phyloP scores from a whole-genome alignment of 2,329 filamentous ascomycete genomes.

The Aspergillus caelatus region DNA sequence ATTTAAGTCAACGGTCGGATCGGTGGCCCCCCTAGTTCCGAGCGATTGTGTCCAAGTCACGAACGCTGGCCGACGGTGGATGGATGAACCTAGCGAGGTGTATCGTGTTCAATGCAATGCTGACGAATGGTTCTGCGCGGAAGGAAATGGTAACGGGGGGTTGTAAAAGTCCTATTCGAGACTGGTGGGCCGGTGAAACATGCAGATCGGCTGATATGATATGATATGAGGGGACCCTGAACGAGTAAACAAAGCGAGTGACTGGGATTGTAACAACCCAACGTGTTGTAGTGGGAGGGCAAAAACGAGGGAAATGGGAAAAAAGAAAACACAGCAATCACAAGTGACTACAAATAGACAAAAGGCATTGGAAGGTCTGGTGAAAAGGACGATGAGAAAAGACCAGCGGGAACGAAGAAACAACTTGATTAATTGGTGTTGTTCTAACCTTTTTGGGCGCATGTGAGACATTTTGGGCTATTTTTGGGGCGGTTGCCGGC shows the following conservation, averaged over 20 bases:
- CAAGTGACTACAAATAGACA: not conserved
- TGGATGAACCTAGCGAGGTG: not conserved
- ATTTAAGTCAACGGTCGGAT: not conserved
- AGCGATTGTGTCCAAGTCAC: constrained; percentile 9
- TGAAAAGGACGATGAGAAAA: constrained; percentile 4
- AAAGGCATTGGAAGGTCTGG: not conserved
- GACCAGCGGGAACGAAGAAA: constrained; percentile 5
- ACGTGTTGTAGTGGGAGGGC: not conserved
- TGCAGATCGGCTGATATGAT: constrained; percentile 24
- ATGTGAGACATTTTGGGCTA: constrained; percentile 27
- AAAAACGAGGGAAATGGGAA: not conserved
- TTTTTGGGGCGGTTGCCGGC: constrained; percentile 21
- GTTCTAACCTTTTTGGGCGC: constrained; percentile 20
- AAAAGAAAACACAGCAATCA: not conserved
- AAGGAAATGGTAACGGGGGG: constrained; percentile 1
- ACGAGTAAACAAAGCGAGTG: constrained; percentile 30
- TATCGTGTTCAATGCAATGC: not conserved
- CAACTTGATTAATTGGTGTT: not conserved
- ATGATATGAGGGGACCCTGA: constrained; percentile 17
- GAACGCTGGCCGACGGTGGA: constrained; percentile 6
- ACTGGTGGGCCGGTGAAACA: constrained; percentile 21
- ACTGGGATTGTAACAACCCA: constrained; percentile 12
- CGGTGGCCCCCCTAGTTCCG: not conserved
- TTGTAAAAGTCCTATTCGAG: constrained; percentile 14
- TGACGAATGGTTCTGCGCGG: not conserved